Conservation (phyloP, 1,284 basidiomycete species). For the Irpex lacteus region DNA sequence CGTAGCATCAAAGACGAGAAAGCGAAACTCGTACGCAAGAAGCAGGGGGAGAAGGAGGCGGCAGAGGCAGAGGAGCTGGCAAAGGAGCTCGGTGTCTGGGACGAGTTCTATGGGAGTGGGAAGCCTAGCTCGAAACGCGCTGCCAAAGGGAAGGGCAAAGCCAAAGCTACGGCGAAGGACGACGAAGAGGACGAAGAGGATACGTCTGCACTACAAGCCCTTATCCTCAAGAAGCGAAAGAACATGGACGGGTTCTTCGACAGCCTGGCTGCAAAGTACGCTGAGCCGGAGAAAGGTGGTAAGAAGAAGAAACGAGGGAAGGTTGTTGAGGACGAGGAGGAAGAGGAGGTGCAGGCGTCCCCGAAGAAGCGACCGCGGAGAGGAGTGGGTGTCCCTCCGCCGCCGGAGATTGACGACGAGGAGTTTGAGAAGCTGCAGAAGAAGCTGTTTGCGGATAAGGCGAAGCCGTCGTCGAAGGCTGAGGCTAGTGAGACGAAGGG, state of each 20-base stretch:
- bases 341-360: conserved; percentile 40
- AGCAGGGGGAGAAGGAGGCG: conserved; percentile 77
- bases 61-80: conserved; percentile 84
- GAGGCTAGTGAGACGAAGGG: conserved; percentile 13
- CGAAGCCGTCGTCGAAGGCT: conserved; percentile 30
- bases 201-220: conserved; percentile 71
- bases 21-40: conserved; percentile 68
- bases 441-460: conserved; percentile 49
- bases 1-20: conserved; percentile 74
- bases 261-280: conserved; percentile 81
- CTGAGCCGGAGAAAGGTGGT: conserved; percentile 45
- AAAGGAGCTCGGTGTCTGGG: conserved; percentile 90
- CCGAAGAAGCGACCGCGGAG: conserved; percentile 50
- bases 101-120: conserved; percentile 89
- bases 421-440: conserved; percentile 66
- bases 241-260: conserved; percentile 74
- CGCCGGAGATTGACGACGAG: conserved; percentile 65
- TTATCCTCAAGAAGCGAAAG: conserved; percentile 80
- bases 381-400: conserved; percentile 24
- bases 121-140: conserved; percentile 60
- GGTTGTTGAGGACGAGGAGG: conserved; percentile 32
- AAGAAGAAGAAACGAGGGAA: conserved; percentile 51
- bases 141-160: conserved; percentile 55
- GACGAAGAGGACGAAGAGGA: conserved; percentile 57
- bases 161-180: conserved; percentile 32